Percentiles rank a stretch among this genome's conserved stretches.
Evolutionary conservation across 768 basidiomycete species (phyloP).

Genomic region (Antrodiella citrinella): DNA sequence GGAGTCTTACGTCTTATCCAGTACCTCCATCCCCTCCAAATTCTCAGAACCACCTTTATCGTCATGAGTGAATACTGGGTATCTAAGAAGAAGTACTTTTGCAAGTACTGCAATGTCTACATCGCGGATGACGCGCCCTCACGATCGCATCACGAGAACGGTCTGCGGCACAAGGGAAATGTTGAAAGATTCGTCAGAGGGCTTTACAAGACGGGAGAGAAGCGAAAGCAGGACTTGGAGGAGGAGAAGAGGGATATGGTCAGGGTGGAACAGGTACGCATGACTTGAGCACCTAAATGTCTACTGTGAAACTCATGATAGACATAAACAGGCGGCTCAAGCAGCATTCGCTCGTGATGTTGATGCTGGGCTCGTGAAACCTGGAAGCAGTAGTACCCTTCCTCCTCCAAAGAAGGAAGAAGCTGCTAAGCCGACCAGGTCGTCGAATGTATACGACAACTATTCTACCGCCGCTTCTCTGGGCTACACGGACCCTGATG

Average conservation of each 20-base stretch:
- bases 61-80: conserved; percentile 91
- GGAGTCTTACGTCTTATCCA: too few species aligned
- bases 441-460: conserved; percentile 65
- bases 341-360: conserved; percentile 76
- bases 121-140: conserved; percentile 96
- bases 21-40: not conserved
- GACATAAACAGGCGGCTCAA: conserved; percentile 53
- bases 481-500: conserved; percentile 74
- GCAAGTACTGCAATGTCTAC: conserved; percentile 96
- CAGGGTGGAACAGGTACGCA: conserved; percentile 67
- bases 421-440: conserved; percentile 27
- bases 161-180: conserved; percentile 90
- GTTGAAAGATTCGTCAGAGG: conserved; percentile 87
- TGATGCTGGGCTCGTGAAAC: conserved; percentile 52
- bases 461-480: conserved; percentile 86
- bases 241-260: conserved; percentile 87
- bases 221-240: conserved; percentile 74
- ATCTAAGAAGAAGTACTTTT: conserved; percentile 86
- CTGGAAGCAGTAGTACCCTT: conserved; percentile 25
- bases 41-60: conserved; percentile 1
- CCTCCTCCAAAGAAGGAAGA: conserved; percentile 22
- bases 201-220: conserved; percentile 89
- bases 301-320: not conserved
- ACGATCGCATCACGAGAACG: conserved; percentile 84
- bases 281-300: not conserved